Conservation (phyloP, 129 eudicot genomes). For the Cynara cardunculus region DNA sequence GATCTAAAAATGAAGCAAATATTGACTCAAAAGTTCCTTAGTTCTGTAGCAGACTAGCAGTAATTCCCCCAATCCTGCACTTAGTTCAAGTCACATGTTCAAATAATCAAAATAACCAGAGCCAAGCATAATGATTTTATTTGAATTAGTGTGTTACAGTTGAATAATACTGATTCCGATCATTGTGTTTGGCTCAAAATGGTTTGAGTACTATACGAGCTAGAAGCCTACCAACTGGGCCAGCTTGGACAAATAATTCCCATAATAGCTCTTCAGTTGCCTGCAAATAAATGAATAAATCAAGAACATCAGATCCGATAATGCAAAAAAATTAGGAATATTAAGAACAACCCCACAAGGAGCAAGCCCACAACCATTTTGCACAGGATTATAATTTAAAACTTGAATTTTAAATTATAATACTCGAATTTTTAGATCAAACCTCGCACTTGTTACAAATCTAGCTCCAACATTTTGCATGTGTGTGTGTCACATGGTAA, state of each 20-base stretch:
- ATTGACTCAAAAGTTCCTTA: not conserved
- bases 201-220: not conserved
- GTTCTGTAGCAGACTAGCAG: not conserved
- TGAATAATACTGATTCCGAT: not conserved
- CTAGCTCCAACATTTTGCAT: not conserved
- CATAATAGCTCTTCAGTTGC: conserved; percentile 80
- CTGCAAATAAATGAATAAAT: conserved; percentile 34
- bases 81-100: not conserved
- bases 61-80: not conserved
- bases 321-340: not conserved
- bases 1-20: not conserved
- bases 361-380: not conserved
- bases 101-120: not conserved
- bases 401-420: too few relatives aligned
- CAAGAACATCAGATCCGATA: conserved; percentile 10
- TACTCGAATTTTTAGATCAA: not conserved
- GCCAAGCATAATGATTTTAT: not conserved
- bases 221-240: conserved; percentile 79
- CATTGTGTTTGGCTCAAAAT: not conserved
- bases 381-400: not conserved
- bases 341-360: not conserved
- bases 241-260: conserved; percentile 98
- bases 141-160: not conserved
- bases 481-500: not conserved
- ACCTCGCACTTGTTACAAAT: not conserved